These are phyloP conservation scores for Fusarium lyarnte DNA, from an alignment of 2,329 filamentous ascomycete genomes.

Conservation along the genomic window DNA sequence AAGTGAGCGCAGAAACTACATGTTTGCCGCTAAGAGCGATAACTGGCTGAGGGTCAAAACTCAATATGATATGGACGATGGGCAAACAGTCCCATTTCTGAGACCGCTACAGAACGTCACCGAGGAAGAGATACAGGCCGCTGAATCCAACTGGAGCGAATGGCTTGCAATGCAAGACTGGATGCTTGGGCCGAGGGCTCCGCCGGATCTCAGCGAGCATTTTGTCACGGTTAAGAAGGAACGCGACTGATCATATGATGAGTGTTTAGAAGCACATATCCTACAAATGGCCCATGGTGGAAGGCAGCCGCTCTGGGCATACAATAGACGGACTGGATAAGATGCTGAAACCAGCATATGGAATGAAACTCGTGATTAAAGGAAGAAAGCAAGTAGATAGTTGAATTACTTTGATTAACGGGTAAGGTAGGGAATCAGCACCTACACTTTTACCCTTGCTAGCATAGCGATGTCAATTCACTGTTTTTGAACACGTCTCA, in stretches of 20 bases:
- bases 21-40: constrained; percentile 93
- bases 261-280: background rate
- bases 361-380: background rate
- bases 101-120: constrained; percentile 80
- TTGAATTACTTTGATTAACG: constrained; percentile 1
- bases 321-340: background rate
- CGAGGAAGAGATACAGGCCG: constrained; percentile 81
- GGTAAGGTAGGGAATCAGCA: constrained; percentile 24
- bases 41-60: constrained; percentile 90
- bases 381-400: background rate
- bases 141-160: constrained; percentile 89
- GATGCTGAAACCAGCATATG: background rate
- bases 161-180: constrained; percentile 98
- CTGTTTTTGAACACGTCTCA: background rate
- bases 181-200: constrained; percentile 90
- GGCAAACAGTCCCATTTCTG: constrained; percentile 88
- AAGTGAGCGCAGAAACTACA: constrained; percentile 89
- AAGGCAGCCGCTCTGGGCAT: background rate
- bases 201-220: constrained; percentile 49
- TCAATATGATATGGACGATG: constrained; percentile 85
- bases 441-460: constrained; percentile 20
- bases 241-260: constrained; percentile 16
- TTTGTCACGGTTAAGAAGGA: constrained; percentile 47
- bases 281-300: background rate
- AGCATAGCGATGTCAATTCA: constrained; percentile 28